These are phyloP conservation scores for Aspergillus calidoustus DNA, from an alignment of 2,329 filamentous ascomycete species.

Conservation along the genomic window DNA sequence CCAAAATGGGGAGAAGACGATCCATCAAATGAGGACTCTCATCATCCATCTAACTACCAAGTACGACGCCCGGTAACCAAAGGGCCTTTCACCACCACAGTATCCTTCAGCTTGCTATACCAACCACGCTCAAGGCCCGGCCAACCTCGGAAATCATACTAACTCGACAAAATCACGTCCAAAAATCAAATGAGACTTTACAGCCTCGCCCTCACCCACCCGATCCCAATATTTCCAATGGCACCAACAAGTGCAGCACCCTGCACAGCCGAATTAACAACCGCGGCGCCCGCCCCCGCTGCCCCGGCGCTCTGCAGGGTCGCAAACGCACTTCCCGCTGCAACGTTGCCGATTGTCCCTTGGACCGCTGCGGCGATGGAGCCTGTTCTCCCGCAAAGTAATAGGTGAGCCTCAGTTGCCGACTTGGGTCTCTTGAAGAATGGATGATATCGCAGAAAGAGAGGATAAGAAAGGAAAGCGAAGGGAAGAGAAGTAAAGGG, in stretches of 20 bases:
- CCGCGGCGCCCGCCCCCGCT: conserved; percentile 10
- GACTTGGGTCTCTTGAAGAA: background rate
- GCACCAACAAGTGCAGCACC: background rate
- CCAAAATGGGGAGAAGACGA: no score
- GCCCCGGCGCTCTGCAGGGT: conserved; percentile 21
- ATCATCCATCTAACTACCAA: no score
- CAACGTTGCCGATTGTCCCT: conserved; percentile 19
- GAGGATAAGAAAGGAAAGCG: background rate
- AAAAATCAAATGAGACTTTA: background rate
- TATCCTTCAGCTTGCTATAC: no score
- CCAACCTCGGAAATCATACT: no score
- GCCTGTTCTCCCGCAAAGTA: background rate
- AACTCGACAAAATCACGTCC: no score
- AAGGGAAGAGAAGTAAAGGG: background rate
- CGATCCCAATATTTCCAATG: background rate
- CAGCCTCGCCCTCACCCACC: background rate
- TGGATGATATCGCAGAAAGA: background rate
- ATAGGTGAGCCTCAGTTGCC: background rate
- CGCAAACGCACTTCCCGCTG: conserved; percentile 12
- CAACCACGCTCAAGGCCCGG: no score
- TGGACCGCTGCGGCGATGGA: conserved; percentile 15
- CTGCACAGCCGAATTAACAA: conserved; percentile 15
- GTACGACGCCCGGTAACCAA: no score
- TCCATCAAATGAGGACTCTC: no score
- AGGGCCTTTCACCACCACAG: no score